phyloP scores from a whole-genome alignment of 495 filamentous ascomycete species.

The Talaromyces trachyspermus region DNA sequence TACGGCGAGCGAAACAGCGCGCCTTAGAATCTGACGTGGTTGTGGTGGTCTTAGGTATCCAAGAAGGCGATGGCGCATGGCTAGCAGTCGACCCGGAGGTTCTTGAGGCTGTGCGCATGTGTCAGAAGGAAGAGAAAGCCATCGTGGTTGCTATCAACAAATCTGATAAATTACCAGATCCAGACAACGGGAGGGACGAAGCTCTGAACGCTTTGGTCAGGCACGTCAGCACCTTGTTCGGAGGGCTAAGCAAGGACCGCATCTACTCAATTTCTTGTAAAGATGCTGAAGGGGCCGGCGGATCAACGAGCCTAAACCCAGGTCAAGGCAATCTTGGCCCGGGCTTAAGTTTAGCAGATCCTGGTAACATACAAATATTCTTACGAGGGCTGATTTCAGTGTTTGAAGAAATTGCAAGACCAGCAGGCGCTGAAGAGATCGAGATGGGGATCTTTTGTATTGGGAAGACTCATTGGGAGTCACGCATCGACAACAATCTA shows the following conservation, averaged over 20 bases:
- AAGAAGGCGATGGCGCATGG: slow-evolving; percentile 28
- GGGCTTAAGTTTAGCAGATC: slow-evolving; percentile 27
- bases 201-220: slow-evolving; percentile 14
- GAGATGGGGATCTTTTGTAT: slow-evolving; percentile 40
- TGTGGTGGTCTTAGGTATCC: slow-evolving; percentile 68
- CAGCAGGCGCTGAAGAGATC: slow-evolving; percentile 29
- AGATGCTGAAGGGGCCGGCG: slow-evolving; percentile 20
- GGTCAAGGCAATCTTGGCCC: too few relatives aligned
- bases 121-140: slow-evolving; percentile 47
- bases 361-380: slow-evolving; percentile 62
- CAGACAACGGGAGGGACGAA: background rate
- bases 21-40: slow-evolving; percentile 81
- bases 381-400: slow-evolving; percentile 56
- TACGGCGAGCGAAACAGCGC: slow-evolving; percentile 73
- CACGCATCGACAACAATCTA: slow-evolving; percentile 77
- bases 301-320: too few relatives aligned
- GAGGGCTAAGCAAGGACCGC: slow-evolving; percentile 28
- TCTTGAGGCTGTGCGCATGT: slow-evolving; percentile 47
- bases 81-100: slow-evolving; percentile 52
- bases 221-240: slow-evolving; percentile 24
- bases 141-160: slow-evolving; percentile 79
- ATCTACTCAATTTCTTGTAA: slow-evolving; percentile 68
- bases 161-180: slow-evolving; percentile 48
- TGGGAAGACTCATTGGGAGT: slow-evolving; percentile 85
- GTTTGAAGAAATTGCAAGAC: slow-evolving; percentile 67